Evolutionary conservation across 768 basidiomycete species (phyloP).

Genomic region (Mycena haematopus): DNA sequence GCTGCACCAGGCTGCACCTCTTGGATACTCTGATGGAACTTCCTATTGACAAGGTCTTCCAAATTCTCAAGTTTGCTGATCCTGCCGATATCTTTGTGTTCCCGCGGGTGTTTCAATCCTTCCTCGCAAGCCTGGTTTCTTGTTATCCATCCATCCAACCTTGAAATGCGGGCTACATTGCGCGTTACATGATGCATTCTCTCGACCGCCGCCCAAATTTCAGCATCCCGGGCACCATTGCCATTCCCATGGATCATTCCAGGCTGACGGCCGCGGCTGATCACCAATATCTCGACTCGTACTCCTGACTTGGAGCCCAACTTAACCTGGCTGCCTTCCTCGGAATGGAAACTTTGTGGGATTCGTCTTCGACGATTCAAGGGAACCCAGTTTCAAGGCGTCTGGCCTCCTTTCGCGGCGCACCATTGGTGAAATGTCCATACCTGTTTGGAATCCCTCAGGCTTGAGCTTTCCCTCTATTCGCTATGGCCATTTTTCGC

Average conservation of each 20-base stretch:
- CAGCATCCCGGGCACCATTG: constrained; percentile 8
- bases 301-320: too few species aligned
- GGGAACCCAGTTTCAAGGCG: too few species aligned
- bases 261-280: background rate
- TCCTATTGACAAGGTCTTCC: constrained; percentile 12
- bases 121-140: background rate
- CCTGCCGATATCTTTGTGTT: constrained; percentile 12
- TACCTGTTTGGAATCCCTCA: too few species aligned
- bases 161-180: background rate
- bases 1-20: background rate
- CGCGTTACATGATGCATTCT: constrained; percentile 18
- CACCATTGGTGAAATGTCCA: too few species aligned
- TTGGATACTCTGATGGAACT: too few species aligned
- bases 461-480: too few species aligned
- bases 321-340: too few species aligned
- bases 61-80: constrained; percentile 14
- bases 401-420: too few species aligned
- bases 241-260: constrained; percentile 13
- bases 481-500: too few species aligned
- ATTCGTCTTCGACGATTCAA: too few species aligned
- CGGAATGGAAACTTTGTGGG: too few species aligned
- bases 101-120: background rate
- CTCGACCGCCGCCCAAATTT: background rate
- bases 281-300: too few species aligned
- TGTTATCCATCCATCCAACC: background rate